Percentiles rank a stretch among this genome's conserved stretches.
These are phyloP conservation scores for Arthrobotrys sphaeroides DNA, from an alignment of 2,329 filamentous ascomycete genomes.

Conservation along the genomic window DNA sequence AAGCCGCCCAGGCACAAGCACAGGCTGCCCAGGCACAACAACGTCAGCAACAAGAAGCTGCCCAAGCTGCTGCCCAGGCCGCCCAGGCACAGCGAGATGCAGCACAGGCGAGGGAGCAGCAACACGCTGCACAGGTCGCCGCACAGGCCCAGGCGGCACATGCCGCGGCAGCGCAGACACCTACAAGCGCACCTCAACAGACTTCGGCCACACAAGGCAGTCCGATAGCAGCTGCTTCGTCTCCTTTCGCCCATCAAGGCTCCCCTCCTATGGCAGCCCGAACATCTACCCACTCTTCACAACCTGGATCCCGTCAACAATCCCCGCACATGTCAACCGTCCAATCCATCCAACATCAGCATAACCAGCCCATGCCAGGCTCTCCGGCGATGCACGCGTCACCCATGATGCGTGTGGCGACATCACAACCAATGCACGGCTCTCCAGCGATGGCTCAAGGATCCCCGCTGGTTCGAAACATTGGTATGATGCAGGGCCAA, in stretches of 20 bases:
- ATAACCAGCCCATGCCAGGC: slow-evolving; percentile 42
- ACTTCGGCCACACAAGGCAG: slow-evolving; percentile 51
- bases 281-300: slow-evolving; percentile 48
- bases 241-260: slow-evolving; percentile 42
- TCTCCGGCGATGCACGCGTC: slow-evolving; percentile 52
- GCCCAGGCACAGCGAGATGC: slow-evolving; percentile 41
- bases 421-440: slow-evolving; percentile 42
- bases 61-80: slow-evolving; percentile 28
- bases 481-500: slow-evolving; percentile 35
- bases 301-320: slow-evolving; percentile 52
- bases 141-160: slow-evolving; percentile 24
- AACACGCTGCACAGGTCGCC: slow-evolving; percentile 33
- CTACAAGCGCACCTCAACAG: slow-evolving; percentile 47
- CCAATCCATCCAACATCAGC: slow-evolving; percentile 46
- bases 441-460: slow-evolving; percentile 50
- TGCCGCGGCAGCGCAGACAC: slow-evolving; percentile 26
- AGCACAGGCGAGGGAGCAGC: slow-evolving; percentile 40
- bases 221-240: slow-evolving; percentile 46
- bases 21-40: slow-evolving; percentile 16
- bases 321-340: slow-evolving; percentile 51
- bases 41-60: slow-evolving; percentile 6
- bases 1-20: too few species aligned
- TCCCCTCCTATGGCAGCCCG: slow-evolving; percentile 39
- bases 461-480: slow-evolving; percentile 37
- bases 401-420: slow-evolving; percentile 46